phyloP scores from a whole-genome alignment of 1,284 basidiomycete species.

The Puccinia coronata region DNA sequence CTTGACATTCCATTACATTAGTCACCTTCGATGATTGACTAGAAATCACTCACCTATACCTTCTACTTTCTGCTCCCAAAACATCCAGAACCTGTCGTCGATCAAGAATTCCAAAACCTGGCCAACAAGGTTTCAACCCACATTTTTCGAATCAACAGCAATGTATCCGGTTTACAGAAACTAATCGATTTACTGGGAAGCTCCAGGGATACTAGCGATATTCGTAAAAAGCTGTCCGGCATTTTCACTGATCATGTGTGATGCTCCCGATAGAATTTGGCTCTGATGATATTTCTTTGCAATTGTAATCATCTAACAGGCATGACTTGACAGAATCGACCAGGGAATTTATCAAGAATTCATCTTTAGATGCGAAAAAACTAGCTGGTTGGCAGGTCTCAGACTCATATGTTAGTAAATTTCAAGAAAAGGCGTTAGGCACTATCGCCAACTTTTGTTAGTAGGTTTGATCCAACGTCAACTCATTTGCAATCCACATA shows the following conservation, averaged over 20 bases:
- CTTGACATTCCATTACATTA: no score
- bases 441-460: no score
- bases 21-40: no score
- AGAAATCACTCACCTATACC: neutral
- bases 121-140: slow-evolving; percentile 87
- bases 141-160: slow-evolving; percentile 97
- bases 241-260: neutral
- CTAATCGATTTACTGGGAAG: slow-evolving; percentile 88
- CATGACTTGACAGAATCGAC: slow-evolving; percentile 88
- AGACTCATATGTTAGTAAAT: slow-evolving; percentile 20
- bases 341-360: slow-evolving; percentile 87
- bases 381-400: slow-evolving; percentile 43
- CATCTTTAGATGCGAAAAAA: slow-evolving; percentile 82
- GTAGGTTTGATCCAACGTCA: neutral
- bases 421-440: slow-evolving; percentile 21
- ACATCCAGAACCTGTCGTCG: slow-evolving; percentile 15
- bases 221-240: slow-evolving; percentile 77
- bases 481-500: neutral
- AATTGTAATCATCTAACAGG: slow-evolving; percentile 54
- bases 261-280: neutral
- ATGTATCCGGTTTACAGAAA: slow-evolving; percentile 90
- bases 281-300: slow-evolving; percentile 28
- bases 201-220: slow-evolving; percentile 69
- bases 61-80: neutral
- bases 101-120: slow-evolving; percentile 67